Base-by-base conservation (phyloP, 2,329 filamentous ascomycete genomes). In the Didymosphaeria variabile region DNA sequence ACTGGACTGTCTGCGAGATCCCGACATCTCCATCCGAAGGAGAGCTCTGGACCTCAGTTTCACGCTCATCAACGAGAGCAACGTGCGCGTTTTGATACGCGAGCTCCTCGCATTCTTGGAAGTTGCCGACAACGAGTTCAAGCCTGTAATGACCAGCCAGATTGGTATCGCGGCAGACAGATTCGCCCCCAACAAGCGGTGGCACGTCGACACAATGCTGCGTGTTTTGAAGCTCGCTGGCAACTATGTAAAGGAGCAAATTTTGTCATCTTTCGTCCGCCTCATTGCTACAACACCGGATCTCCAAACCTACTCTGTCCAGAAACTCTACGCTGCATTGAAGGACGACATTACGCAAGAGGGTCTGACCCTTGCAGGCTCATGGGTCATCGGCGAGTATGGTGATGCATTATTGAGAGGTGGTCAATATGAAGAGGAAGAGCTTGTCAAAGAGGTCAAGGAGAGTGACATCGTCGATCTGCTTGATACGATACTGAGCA, bases 271-370 rank as follows among this genome's bases (percentile, higher is more conserved):
- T 0, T 98, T 99, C 75, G 91, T 99, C 62, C 91, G 96, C 52
- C 87, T 99, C 2, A 94, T 99, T 66, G 95, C 95, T 15, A 98
- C 94, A 0, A 97, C 93, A 0, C 90, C 94, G 0, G 95, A 99
- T 70, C 84, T 98, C 42, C 95, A 99, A 79, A 97, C 94, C 0
- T 99, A 99, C 75, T 94, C 93, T 0, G 94, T 94, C 5, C 95
- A 97, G 75, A 99, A 98, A 79, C 84, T 99, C 7, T 99, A 97
- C 77, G 85, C 89, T 21, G 91, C 91, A 63, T 82, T 99, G 58
- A 97, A 95, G 78, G 95, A 97, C 67, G 95, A 99, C 71, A 97
- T 99, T 70, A 97, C 94, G 1, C 95, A 99, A 77, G 96, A 99
- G 79, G 96, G 93, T 66, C 82, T 99, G 65, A 97, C 93, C 9